These are phyloP conservation scores for Gillenia trifoliata DNA, from an alignment of 306 rosid species.

Conservation along the genomic window DNA sequence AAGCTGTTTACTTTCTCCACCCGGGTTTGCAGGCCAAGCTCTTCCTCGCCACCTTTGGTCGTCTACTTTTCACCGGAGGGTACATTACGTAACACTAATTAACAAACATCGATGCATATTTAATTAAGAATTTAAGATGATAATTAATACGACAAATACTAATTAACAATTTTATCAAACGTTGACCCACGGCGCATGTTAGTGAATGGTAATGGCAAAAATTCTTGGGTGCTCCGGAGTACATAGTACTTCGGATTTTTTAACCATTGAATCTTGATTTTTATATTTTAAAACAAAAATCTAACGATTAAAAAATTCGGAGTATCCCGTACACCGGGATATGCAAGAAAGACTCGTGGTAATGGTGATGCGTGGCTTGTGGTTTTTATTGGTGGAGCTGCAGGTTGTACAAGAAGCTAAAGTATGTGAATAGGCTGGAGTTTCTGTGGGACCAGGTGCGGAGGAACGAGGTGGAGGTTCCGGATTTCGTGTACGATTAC, in stretches of 20 bases:
- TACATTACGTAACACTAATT: neutral
- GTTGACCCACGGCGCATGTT: neutral
- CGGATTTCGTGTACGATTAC: conserved; percentile 24
- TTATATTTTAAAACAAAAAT: no score
- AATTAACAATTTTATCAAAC: neutral
- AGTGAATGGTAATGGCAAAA: neutral
- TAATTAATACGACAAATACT: neutral
- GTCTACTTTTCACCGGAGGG: conserved; percentile 29
- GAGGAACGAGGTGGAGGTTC: conserved; percentile 34
- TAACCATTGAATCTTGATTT: no score
- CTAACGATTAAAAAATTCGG: no score
- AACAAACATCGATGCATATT: neutral
- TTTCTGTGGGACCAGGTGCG: conserved; percentile 36
- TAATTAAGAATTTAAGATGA: neutral
- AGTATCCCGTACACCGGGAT: no score
- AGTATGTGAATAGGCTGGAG: conserved; percentile 28
- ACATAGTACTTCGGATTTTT: no score
- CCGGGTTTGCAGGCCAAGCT: conserved; percentile 30
- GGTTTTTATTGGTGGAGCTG: neutral
- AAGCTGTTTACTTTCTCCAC: conserved; percentile 33
- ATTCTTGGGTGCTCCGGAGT: no score
- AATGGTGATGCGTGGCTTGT: neutral
- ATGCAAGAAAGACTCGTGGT: no score
- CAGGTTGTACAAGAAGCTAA: conserved; percentile 34
- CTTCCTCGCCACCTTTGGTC: conserved; percentile 40